phyloP scores from a whole-genome alignment of 345 rosid genomes.

The Gossypium turneri region DNA sequence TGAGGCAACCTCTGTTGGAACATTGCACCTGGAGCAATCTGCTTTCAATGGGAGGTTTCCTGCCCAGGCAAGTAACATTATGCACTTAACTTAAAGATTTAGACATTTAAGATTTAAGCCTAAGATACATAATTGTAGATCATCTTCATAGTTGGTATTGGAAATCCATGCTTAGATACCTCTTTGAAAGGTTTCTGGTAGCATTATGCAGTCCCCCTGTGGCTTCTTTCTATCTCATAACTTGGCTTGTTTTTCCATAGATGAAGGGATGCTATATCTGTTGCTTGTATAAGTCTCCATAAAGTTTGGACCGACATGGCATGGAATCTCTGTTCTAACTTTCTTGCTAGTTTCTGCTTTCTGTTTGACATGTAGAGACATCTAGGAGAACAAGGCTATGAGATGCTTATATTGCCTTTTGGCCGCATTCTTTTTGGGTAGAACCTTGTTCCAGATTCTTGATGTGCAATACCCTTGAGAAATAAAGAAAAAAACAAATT shows the following conservation, averaged over 20 bases:
- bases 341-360: neutral
- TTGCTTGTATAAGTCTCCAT: neutral
- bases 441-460: neutral
- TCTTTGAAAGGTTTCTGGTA: neutral
- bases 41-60: slow-evolving; percentile 50
- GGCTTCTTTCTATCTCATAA: neutral
- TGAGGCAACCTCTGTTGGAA: slow-evolving; percentile 43
- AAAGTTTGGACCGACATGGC: neutral
- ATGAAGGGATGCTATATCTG: neutral
- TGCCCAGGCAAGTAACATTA: slow-evolving; percentile 39
- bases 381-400: neutral
- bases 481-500: slow-evolving; percentile 6
- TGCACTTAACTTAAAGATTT: neutral
- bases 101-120: neutral
- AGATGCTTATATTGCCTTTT: neutral
- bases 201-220: neutral
- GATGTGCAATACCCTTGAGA: neutral
- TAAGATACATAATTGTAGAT: neutral
- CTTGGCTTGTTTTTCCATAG: neutral
- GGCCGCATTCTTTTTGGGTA: neutral
- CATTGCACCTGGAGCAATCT: slow-evolving; percentile 39
- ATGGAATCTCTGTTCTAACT: neutral
- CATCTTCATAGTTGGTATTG: neutral
- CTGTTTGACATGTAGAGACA: neutral
- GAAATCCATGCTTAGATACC: neutral